phyloP scores from a whole-genome alignment of 2,329 filamentous ascomycete genomes.

The Tolypocladium nubicola region DNA sequence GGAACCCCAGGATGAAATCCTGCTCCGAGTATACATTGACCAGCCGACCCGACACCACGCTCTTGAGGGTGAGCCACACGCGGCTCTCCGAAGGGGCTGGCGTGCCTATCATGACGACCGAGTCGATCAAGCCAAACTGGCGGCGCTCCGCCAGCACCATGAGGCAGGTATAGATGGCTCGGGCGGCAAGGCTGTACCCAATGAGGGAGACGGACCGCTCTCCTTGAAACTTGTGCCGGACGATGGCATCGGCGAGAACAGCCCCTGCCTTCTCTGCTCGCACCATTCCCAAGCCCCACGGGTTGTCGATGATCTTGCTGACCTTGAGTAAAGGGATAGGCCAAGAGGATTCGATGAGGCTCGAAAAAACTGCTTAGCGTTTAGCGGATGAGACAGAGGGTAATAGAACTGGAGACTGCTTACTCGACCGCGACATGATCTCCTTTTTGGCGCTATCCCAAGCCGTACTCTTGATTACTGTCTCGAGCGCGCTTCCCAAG shows the following conservation, averaged over 20 bases:
- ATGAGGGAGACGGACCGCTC: slow-evolving; percentile 72
- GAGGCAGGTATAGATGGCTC: slow-evolving; percentile 76
- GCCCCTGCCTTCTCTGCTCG: slow-evolving; percentile 62
- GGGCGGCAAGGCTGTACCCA: slow-evolving; percentile 73
- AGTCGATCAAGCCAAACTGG: slow-evolving; percentile 79
- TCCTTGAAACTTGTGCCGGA: slow-evolving; percentile 67
- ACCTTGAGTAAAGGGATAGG: slow-evolving; percentile 54
- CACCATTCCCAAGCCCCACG: slow-evolving; percentile 66
- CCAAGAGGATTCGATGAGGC: slow-evolving; percentile 49
- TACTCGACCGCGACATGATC: slow-evolving; percentile 35
- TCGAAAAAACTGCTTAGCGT: slow-evolving; percentile 34
- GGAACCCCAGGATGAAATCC: slow-evolving; percentile 79
- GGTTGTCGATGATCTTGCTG: slow-evolving; percentile 69
- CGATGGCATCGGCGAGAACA: slow-evolving; percentile 71
- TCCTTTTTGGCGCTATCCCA: slow-evolving; percentile 59
- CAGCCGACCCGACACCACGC: slow-evolving; percentile 71
- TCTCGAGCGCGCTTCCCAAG: slow-evolving; percentile 67
- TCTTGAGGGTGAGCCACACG: slow-evolving; percentile 69
- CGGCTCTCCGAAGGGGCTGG: slow-evolving; percentile 62
- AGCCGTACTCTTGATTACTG: slow-evolving; percentile 68
- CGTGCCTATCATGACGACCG: slow-evolving; percentile 73
- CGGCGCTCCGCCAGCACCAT: slow-evolving; percentile 68
- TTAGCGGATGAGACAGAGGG: slow-evolving; percentile 5
- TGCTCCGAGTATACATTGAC: slow-evolving; percentile 84
- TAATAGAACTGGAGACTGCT: slow-evolving; percentile 10